Evolutionary conservation across 345 rosid genomes (phyloP).

Genomic region (Stellera chamaejasme): DNA sequence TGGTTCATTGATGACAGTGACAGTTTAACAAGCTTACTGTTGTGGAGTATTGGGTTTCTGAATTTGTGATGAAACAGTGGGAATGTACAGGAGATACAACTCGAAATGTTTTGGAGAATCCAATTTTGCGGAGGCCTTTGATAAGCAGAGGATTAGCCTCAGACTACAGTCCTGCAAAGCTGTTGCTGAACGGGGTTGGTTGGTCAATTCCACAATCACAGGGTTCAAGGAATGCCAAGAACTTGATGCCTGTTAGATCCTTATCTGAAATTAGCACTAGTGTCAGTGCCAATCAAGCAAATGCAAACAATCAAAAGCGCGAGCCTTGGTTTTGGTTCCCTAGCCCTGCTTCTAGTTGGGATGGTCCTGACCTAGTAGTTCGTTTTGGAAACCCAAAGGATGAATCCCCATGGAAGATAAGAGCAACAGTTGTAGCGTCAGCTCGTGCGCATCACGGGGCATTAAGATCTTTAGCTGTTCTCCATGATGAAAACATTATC

Average conservation of each 20-base stretch:
- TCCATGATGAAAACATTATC: constrained; percentile 74
- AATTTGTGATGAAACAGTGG: constrained; percentile 66
- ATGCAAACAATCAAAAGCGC: constrained; percentile 35
- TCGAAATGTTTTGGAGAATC: constrained; percentile 42
- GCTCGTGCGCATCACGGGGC: constrained; percentile 83
- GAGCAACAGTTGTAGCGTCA: constrained; percentile 68
- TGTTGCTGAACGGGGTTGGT: constrained; percentile 74
- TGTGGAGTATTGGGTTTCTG: constrained; percentile 19
- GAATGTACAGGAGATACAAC: constrained; percentile 70
- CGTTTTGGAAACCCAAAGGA: constrained; percentile 71
- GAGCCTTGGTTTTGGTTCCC: constrained; percentile 98
- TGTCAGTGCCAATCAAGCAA: constrained; percentile 28
- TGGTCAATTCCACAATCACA: constrained; percentile 75
- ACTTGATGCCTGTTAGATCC: constrained; percentile 45
- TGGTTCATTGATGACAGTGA: constrained; percentile 12
- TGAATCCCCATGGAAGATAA: constrained; percentile 84
- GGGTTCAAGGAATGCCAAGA: constrained; percentile 46
- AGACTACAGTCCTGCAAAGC: constrained; percentile 67
- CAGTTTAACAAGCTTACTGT: constrained; percentile 1
- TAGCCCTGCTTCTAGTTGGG: constrained; percentile 79
- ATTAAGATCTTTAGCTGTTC: constrained; percentile 70
- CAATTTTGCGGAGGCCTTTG: constrained; percentile 32
- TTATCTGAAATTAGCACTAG: constrained; percentile 21
- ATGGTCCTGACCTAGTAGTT: constrained; percentile 69
- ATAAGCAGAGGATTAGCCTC: constrained; percentile 36